Percentiles rank a stretch among this genome's conserved stretches.
Conservation (phyloP, 2,329 filamentous ascomycete genomes). For the Neoarthrinium moseri region DNA sequence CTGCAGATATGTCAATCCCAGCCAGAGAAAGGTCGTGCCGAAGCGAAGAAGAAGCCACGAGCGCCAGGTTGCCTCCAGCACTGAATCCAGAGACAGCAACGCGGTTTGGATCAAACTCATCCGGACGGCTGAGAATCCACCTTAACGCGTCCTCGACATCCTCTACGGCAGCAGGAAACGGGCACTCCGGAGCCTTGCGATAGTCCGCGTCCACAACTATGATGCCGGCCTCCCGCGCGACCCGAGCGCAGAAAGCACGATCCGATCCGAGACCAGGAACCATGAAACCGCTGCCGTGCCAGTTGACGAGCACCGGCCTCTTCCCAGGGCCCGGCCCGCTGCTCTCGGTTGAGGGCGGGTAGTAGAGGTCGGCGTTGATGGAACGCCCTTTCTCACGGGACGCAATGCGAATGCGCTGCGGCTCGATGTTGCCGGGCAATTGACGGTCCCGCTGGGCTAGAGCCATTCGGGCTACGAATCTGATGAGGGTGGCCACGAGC, state of each 20-base stretch:
- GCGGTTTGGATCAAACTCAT: neutral
- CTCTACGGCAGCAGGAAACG: constrained; percentile 2
- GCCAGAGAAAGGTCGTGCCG: neutral
- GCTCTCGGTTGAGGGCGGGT: neutral
- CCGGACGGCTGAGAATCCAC: neutral
- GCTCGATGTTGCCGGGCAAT: neutral
- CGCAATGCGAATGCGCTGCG: neutral
- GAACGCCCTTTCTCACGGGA: neutral
- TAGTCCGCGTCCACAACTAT: constrained; percentile 4
- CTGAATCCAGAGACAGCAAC: constrained; percentile 6
- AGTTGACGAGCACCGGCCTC: constrained; percentile 3
- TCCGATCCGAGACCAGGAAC: neutral
- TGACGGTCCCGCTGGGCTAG: neutral
- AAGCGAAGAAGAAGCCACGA: constrained; percentile 1
- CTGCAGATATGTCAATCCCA: constrained; percentile 8
- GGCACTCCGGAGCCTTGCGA: constrained; percentile 6
- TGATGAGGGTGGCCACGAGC: neutral
- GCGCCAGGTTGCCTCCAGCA: constrained; percentile 7
- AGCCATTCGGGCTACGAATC: neutral
- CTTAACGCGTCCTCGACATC: constrained; percentile 4
- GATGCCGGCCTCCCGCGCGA: constrained; percentile 5
- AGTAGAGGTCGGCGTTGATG: neutral
- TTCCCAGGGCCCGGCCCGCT: neutral
- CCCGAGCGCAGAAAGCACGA: neutral
- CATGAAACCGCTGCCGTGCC: constrained; percentile 7